phyloP scores from a whole-genome alignment of 345 rosid species.

The Eucalyptus marginata region DNA sequence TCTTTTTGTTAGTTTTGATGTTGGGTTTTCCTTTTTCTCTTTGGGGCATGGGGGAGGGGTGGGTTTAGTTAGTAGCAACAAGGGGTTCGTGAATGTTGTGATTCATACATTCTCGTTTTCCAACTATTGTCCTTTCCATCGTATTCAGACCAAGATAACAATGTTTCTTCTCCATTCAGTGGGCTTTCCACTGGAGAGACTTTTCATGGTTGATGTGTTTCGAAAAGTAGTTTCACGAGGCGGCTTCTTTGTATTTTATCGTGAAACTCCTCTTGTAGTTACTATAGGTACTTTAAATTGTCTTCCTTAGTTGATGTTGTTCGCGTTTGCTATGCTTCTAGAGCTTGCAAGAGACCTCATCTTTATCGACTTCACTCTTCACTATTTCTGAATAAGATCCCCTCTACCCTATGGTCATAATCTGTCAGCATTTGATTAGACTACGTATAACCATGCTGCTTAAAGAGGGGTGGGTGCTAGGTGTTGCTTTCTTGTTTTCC shows the following conservation, averaged over 20 bases:
- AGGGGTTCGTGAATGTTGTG: background rate
- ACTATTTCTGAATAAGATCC: background rate
- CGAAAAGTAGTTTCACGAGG: background rate
- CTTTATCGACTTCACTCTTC: background rate
- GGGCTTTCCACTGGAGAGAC: background rate
- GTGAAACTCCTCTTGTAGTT: background rate
- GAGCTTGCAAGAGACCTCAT: background rate
- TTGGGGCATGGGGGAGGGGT: background rate
- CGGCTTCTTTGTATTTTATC: background rate
- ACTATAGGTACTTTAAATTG: background rate
- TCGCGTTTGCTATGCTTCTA: background rate
- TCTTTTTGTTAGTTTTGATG: background rate
- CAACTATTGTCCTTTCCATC: background rate
- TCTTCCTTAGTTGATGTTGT: background rate
- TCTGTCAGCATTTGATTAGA: background rate
- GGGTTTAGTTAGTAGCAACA: background rate
- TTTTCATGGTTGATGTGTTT: background rate
- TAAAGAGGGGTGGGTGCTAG: background rate
- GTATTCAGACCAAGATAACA: background rate
- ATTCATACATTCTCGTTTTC: background rate
- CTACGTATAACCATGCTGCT: background rate
- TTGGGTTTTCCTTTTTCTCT: background rate
- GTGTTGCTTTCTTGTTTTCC: background rate
- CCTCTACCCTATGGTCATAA: background rate
- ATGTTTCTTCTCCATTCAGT: background rate